Evolutionary conservation across 768 basidiomycete genomes (phyloP), one percentile per base, ranked within the genome.

Genomic region (Termitomyces sp.): DNA sequence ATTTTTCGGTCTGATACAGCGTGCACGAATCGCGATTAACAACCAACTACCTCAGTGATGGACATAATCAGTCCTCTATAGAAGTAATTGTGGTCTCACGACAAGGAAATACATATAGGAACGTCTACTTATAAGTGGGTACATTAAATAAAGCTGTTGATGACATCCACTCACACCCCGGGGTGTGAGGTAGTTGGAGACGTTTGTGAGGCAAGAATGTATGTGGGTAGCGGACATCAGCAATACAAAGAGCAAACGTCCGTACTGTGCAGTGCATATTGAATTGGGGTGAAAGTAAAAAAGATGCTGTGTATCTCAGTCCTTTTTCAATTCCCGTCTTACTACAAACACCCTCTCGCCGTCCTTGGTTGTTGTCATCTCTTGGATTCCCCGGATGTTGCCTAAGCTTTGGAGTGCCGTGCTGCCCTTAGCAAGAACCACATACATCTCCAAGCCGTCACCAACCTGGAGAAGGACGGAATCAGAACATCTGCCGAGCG

Each of bases 401-500:
- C 82, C 82, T 55, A 90, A 68, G 3, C 80, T 84, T 60, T 86
- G 82, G 54, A 84, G 65, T 33, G 77, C 76, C 32, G 62, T 64
- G 65, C 85, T 84, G 43, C 80, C 88, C 66, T 80, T 83, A 35
- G 90, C 84, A 45, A 95, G 79, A 46, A 92, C 87, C 56, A 98
- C 80, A 67, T 88, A 96, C 61, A 96, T 90, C 69, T 98, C 94
- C 36, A 98, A 81, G 3, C 92, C 93, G 70, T 98, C 96, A 45
- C 96, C 96, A 61, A 99, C 95, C 90, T 92, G 64, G 43, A 36
- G 24, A 49, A 38, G 56, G 36, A 45, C 49, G 8, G 54, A 18
- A 43, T 61, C 51, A 61, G 63, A 45, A 62, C 55, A 38, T 55
- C 32, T 52, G 52, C 45, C n/a, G 54, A 26, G 41, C 46, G 52